Percentiles rank a stretch among this genome's conserved stretches.
phyloP scores from a whole-genome alignment of 2,329 filamentous ascomycete species.

The Sordariomycetes sp. region DNA sequence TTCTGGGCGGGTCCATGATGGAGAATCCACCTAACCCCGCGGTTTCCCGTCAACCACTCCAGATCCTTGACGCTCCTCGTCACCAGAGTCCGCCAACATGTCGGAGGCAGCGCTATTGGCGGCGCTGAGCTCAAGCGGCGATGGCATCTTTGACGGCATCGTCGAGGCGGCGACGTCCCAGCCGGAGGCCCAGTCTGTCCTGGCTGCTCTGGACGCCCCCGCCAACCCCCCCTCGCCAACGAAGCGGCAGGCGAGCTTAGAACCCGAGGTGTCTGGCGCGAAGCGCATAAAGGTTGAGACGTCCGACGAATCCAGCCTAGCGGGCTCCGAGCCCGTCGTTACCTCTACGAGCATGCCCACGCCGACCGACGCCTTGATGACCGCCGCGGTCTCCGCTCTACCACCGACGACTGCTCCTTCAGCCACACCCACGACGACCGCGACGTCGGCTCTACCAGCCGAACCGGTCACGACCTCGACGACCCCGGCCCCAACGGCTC shows the following conservation, averaged over 20 bases:
- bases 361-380: not conserved
- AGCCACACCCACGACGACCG: not conserved
- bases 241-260: not conserved
- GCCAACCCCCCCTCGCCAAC: not conserved
- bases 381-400: not conserved
- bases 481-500: not conserved
- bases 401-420: not conserved
- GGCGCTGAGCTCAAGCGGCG: not conserved
- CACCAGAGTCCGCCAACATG: not conserved
- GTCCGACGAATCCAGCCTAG: not conserved
- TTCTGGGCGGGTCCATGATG: not conserved
- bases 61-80: not conserved
- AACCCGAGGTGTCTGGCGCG: not conserved
- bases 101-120: not conserved
- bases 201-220: not conserved
- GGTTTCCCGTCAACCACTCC: not conserved
- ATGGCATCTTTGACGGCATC: not conserved
- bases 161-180: not conserved
- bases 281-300: constrained; percentile 4
- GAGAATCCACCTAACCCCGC: not conserved
- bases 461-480: not conserved
- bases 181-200: not conserved
- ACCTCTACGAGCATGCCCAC: not conserved
- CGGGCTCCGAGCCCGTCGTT: not conserved
- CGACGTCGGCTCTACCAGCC: not conserved